Conservation (phyloP, 768 basidiomycete species). For the Pleurotus pulmonarius region DNA sequence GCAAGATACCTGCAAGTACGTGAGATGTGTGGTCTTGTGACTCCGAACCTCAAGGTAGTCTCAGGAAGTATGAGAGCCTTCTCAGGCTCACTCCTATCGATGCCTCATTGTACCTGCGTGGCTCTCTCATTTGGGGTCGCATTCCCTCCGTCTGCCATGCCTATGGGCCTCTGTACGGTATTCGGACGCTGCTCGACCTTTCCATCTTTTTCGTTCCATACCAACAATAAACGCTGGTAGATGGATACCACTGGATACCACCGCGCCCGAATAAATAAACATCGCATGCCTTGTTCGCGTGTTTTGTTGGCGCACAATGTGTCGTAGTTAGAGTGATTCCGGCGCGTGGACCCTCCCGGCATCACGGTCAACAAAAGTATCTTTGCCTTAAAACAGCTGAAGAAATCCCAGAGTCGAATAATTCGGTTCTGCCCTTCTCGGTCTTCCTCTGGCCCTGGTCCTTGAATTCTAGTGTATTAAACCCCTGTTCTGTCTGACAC, state of each 20-base stretch:
- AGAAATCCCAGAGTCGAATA: not conserved
- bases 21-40: constrained; percentile 3
- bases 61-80: not conserved
- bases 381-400: constrained; percentile 3
- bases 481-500: constrained; percentile 30
- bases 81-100: constrained; percentile 7
- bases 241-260: no score
- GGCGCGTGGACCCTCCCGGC: not conserved
- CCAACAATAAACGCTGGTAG: not conserved
- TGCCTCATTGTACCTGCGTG: constrained; percentile 33
- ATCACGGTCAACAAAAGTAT: not conserved
- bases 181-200: not conserved
- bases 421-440: constrained; percentile 10
- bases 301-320: constrained; percentile 8
- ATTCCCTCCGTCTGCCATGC: not conserved
- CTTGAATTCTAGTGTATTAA: constrained; percentile 11
- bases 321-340: not conserved
- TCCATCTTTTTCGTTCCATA: constrained; percentile 1
- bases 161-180: not conserved
- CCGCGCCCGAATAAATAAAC: no score
- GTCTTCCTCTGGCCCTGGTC: constrained; percentile 16
- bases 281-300: not conserved
- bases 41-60: not conserved
- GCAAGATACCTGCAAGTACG: not conserved
- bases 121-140: constrained; percentile 10